Conservation (phyloP, 2,329 filamentous ascomycete genomes). For the Ophiostoma angusticollis region DNA sequence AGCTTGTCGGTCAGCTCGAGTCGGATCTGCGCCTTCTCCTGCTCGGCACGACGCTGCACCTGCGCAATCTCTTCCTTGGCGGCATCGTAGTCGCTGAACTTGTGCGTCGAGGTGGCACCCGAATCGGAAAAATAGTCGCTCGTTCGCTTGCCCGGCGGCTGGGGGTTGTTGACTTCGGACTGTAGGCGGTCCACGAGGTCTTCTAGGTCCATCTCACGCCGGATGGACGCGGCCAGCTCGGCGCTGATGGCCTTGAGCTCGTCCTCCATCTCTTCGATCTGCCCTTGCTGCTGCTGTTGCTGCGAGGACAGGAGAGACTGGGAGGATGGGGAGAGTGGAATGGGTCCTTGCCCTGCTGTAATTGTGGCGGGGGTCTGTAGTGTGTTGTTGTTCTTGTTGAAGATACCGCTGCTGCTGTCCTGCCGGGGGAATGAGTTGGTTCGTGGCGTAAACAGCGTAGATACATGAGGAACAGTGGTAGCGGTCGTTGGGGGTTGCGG, state of each 20-base stretch:
- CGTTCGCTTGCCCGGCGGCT: slow-evolving; percentile 54
- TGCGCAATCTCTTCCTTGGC: slow-evolving; percentile 64
- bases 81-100: slow-evolving; percentile 55
- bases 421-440: slow-evolving; percentile 22
- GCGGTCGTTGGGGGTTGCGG: slow-evolving; percentile 8
- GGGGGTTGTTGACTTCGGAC: slow-evolving; percentile 52
- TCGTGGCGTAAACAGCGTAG: slow-evolving; percentile 23
- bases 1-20: slow-evolving; percentile 75
- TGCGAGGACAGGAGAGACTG: slow-evolving; percentile 19
- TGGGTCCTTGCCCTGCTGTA: slow-evolving; percentile 17
- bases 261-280: slow-evolving; percentile 83
- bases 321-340: slow-evolving; percentile 13
- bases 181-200: slow-evolving; percentile 84
- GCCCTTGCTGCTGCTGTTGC: slow-evolving; percentile 27
- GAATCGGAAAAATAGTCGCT: slow-evolving; percentile 99
- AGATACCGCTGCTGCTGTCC: slow-evolving; percentile 1
- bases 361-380: slow-evolving; percentile 32
- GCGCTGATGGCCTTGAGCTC: slow-evolving; percentile 87
- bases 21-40: slow-evolving; percentile 78
- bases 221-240: slow-evolving; percentile 85
- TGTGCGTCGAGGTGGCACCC: slow-evolving; percentile 65
- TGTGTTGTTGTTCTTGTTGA: slow-evolving; percentile 2
- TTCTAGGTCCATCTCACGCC: slow-evolving; percentile 90
- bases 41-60: slow-evolving; percentile 71
- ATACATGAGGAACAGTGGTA: slow-evolving; percentile 28